Evolutionary conservation across 164 flowering plant species (phyloP).

Genomic region (Vitis rotundifolia): DNA sequence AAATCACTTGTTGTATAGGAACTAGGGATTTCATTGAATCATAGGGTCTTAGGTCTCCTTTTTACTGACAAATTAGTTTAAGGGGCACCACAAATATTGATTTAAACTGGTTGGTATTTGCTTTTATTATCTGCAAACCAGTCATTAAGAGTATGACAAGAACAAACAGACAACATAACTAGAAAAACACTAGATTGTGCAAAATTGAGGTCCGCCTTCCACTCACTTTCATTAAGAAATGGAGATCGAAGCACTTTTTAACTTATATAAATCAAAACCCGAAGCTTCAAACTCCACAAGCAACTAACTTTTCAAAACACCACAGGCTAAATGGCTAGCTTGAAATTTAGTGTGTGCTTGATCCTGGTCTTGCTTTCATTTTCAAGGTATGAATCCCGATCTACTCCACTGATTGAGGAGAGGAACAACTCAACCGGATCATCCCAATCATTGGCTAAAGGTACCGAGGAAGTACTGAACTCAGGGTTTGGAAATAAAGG

Average conservation of each 20-base stretch:
- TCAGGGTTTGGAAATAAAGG: not conserved
- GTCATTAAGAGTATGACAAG: too few species aligned
- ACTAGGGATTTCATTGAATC: too few species aligned
- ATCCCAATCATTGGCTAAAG: too few species aligned
- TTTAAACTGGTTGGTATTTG: too few species aligned
- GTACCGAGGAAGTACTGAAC: not conserved
- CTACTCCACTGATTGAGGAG: constrained; percentile 4
- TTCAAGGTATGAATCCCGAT: constrained; percentile 13
- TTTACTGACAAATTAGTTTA: too few species aligned
- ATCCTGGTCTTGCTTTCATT: constrained; percentile 15
- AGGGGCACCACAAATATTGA: too few species aligned
- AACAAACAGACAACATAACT: not conserved
- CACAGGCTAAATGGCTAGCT: constrained; percentile 5
- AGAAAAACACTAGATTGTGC: not conserved
- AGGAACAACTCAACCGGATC: too few species aligned
- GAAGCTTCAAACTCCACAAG: too few species aligned
- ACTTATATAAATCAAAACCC: not conserved
- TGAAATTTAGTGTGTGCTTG: constrained; percentile 11
- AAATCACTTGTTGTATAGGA: too few species aligned
- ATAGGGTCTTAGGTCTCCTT: too few species aligned
- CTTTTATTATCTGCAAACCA: too few species aligned
- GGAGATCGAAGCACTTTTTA: too few species aligned
- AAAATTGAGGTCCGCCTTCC: not conserved
- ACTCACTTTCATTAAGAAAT: constrained; percentile 1
- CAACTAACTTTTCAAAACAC: not conserved